Base-by-base conservation (phyloP, 495 filamentous ascomycete species). In the Podospora pseudocomata region DNA sequence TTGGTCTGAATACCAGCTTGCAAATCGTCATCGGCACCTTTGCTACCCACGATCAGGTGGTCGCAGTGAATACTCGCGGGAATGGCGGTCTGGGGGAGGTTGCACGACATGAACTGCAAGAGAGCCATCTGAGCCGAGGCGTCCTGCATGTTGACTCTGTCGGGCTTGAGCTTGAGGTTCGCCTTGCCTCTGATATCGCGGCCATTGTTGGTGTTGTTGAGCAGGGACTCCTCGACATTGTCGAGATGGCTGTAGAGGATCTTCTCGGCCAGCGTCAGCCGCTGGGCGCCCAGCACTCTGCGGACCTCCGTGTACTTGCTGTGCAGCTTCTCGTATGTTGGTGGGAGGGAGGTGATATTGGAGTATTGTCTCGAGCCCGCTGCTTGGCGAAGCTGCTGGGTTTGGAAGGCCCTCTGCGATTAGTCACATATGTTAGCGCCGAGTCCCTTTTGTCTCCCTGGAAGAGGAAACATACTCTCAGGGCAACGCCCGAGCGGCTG, bases 21-120 rank as follows among this genome's bases (percentile, higher is more conserved):
- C 44, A 99, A 80, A 82, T 99, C 95, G 32, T 88, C 86, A 75
- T 96, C 90, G 26, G 95, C 95, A 65, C 95, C 95, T 71, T 88
- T 88, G 74, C 92, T 86, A 70, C 95, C 95, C 61, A 98, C 94
- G 84, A 99, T 99, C 89, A 99, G 92, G 76, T 99, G 95, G 80
- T 99, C 95, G 76, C 95, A 99, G 82, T 99, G 95, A 68, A 98
- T 98, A 79, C 93, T 97, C 39, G 95, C 94, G 16, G 95, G 95
- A 34, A 98, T 94, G n/a, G 93, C 93, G 1, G 95, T 97, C 64
- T 89, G 90, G 28, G 91, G 89, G 20, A 98, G 84, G 68, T 91
- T 91, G 76, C 95, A 98, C 26, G 92, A 92, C 94, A 99, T 99
- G 86, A 99, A 99, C 80, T 99, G 95, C 60, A 99, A 81, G 67